These are phyloP conservation scores for Phialophora tarda DNA, from an alignment of 2,329 filamentous ascomycete species.

Conservation along the genomic window DNA sequence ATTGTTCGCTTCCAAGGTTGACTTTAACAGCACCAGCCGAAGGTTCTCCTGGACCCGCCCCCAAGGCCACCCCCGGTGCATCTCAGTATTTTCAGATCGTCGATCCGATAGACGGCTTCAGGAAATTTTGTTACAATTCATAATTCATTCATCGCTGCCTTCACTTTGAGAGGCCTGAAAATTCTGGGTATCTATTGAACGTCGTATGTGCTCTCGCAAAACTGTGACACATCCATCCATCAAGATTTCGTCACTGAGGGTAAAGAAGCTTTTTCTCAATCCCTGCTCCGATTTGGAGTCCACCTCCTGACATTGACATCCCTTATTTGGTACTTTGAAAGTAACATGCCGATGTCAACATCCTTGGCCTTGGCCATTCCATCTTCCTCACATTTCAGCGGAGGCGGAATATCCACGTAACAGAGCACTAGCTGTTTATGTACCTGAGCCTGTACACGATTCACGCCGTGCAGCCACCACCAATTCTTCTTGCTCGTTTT, in stretches of 20 bases:
- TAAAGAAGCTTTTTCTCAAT: slow-evolving; percentile 47
- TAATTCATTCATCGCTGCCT: neutral
- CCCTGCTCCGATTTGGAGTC: slow-evolving; percentile 78
- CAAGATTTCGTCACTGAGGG: neutral
- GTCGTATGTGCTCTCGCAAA: neutral
- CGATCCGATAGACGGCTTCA: neutral
- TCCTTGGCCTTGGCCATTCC: slow-evolving; percentile 39
- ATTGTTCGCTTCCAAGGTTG: neutral
- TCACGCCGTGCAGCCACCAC: slow-evolving; percentile 77
- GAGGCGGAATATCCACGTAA: slow-evolving; percentile 88
- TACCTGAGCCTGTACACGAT: slow-evolving; percentile 86
- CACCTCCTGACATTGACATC: slow-evolving; percentile 84
- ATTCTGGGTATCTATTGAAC: neutral
- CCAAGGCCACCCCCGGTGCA: no score
- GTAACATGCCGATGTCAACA: slow-evolving; percentile 64
- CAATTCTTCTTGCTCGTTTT: slow-evolving; percentile 51
- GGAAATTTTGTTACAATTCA: neutral
- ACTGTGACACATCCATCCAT: neutral
- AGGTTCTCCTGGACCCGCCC: neutral
- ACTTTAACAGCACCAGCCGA: neutral
- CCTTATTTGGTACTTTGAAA: slow-evolving; percentile 75
- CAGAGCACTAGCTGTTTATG: slow-evolving; percentile 86
- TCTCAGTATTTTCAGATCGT: neutral
- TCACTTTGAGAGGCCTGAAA: neutral
- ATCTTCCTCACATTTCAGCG: slow-evolving; percentile 54